phyloP scores from a whole-genome alignment of 2,329 filamentous ascomycete genomes.

The Paracoccidioides brasiliensis region DNA sequence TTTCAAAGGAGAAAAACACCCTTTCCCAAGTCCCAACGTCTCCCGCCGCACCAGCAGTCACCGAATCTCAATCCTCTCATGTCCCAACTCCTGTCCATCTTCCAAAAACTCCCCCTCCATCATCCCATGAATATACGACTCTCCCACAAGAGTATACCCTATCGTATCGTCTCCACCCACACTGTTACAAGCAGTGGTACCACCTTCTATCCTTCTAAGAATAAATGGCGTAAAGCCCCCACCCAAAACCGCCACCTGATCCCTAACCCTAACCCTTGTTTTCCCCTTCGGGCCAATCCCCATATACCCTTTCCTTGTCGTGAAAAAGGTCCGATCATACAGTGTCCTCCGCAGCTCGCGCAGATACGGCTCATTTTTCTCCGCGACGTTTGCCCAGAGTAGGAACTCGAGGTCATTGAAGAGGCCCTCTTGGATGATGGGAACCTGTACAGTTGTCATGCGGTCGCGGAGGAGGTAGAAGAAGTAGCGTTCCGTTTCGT shows the following conservation, averaged over 20 bases:
- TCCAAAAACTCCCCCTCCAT: conserved; percentile 4
- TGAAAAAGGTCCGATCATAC: conserved; percentile 3
- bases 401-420: conserved; percentile 2
- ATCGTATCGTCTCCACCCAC: neutral
- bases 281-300: conserved; percentile 1
- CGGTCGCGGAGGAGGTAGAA: conserved; percentile 5
- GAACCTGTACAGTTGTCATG: conserved; percentile 1
- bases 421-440: conserved; percentile 1
- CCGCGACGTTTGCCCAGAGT: neutral
- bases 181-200: neutral
- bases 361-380: neutral
- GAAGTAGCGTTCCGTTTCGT: conserved; percentile 1
- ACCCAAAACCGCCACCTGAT: neutral
- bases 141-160: conserved; percentile 1
- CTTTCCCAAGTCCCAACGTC: neutral
- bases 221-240: conserved; percentile 4
- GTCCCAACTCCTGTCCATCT: neutral
- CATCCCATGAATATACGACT: conserved; percentile 5
- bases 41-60: neutral
- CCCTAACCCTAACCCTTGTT: neutral
- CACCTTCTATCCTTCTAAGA: neutral
- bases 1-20: neutral
- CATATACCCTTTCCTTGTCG: conserved; percentile 1
- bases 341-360: conserved; percentile 2
- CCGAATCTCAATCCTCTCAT: conserved; percentile 3